Percentiles rank a stretch among this genome's conserved stretches.
phyloP scores from a whole-genome alignment of 2,329 filamentous ascomycete species.

The Huntiella abstrusa region DNA sequence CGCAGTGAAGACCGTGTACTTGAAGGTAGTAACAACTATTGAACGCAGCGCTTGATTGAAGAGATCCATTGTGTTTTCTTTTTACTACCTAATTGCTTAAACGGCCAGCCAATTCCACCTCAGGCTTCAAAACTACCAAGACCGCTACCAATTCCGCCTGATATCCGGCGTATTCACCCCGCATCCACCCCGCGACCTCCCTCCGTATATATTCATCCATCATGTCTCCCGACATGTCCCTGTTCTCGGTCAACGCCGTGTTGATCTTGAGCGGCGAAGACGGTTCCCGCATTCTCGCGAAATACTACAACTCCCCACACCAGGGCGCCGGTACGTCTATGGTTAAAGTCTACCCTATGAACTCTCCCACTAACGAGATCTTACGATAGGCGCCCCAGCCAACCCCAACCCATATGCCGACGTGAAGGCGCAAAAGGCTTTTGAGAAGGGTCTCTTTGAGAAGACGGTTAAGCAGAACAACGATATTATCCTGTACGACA shows the following conservation, averaged over 20 bases:
- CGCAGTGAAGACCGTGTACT: too few species aligned
- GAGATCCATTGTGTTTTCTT: too few species aligned
- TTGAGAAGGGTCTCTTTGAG: conserved; percentile 87
- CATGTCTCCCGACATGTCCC: conserved; percentile 59
- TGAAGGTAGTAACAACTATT: too few species aligned
- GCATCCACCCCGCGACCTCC: background rate
- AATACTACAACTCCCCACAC: conserved; percentile 63
- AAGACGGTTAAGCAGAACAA: conserved; percentile 92
- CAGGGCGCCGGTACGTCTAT: conserved; percentile 18
- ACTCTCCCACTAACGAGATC: conserved; percentile 11
- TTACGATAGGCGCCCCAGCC: conserved; percentile 15
- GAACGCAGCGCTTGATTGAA: too few species aligned
- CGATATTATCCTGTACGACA: conserved; percentile 95
- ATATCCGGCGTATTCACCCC: background rate
- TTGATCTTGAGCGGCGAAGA: conserved; percentile 71
- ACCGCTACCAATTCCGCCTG: too few species aligned
- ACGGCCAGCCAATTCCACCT: too few species aligned
- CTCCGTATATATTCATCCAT: background rate
- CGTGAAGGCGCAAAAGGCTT: conserved; percentile 83
- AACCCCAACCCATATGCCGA: conserved; percentile 62
- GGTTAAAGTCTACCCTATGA: background rate
- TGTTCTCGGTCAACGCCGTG: conserved; percentile 60
- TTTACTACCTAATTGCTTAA: too few species aligned
- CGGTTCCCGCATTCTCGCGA: conserved; percentile 76
- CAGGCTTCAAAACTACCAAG: too few species aligned